phyloP scores from a whole-genome alignment of 2,329 filamentous ascomycete genomes.

The Paraconiothyrium brasiliense region DNA sequence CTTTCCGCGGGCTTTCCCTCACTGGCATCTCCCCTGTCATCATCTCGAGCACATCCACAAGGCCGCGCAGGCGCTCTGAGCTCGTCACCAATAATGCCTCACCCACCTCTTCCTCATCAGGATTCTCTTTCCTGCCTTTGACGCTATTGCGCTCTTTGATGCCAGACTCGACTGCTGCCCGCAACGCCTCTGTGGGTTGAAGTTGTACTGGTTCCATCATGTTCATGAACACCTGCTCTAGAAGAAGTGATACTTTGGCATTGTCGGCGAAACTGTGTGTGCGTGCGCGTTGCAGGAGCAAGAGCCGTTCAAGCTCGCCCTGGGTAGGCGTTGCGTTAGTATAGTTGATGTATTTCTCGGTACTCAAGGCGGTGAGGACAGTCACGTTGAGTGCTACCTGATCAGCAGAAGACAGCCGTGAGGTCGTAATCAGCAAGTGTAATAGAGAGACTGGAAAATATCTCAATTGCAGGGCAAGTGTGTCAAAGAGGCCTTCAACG shows the following conservation, averaged over 20 bases:
- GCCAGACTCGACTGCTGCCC: conserved; percentile 60
- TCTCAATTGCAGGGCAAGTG: conserved; percentile 59
- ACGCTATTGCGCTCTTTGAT: conserved; percentile 60
- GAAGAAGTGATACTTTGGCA: conserved; percentile 47
- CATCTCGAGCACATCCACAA: conserved; percentile 47
- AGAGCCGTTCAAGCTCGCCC: conserved; percentile 37
- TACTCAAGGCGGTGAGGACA: conserved; percentile 39
- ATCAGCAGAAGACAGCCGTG: conserved; percentile 54
- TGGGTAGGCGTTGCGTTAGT: conserved; percentile 35
- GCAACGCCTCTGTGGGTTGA: conserved; percentile 43
- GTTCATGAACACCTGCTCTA: conserved; percentile 44
- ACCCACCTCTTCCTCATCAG: conserved; percentile 48
- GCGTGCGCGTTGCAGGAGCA: conserved; percentile 36
- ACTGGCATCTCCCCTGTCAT: conserved; percentile 14
- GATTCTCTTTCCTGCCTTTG: conserved; percentile 54
- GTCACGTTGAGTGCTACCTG: conserved; percentile 59
- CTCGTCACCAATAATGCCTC: conserved; percentile 45
- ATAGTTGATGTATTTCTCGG: conserved; percentile 38
- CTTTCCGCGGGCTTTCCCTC: conserved; percentile 8
- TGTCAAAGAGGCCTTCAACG: conserved; percentile 66
- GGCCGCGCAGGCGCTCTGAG: conserved; percentile 44
- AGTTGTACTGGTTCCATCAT: conserved; percentile 40
- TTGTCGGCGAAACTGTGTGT: conserved; percentile 42
- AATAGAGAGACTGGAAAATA: conserved; percentile 67
- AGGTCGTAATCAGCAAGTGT: conserved; percentile 62